Base-by-base conservation (phyloP, 176 grass and related monocot genomes). In the Rhipidocladum racemiflorum region DNA sequence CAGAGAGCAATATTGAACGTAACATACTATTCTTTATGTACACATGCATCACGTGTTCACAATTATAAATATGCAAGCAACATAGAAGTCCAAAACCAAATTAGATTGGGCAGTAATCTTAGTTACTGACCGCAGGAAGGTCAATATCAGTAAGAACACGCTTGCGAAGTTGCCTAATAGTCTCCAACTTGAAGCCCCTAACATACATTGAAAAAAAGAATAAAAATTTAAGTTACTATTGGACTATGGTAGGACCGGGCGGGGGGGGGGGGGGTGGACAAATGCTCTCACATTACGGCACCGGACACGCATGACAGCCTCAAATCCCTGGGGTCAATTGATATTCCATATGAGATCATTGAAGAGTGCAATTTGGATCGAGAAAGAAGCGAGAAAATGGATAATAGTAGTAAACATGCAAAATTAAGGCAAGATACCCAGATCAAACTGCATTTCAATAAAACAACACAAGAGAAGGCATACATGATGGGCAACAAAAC, bases 321-420 rank as follows among this genome's bases (percentile, higher is more conserved):
- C 94, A 83, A 97, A 97, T 78, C 94, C 94, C 84, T 97, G 94
- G 46, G 94, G 94, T 74, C 91, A 93, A 85, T 74, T 97, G 54
- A 97, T 61, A 80, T 93, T 97, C 94, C 94, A 97, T 97, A 86
- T 91, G 65, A 97, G 94, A 89, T 97, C 94, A 40, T 97, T 97
- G 73, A 93, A 97, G 46, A 97, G 91, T 79, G 93, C 93, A 17
- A 86, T n/a, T 87, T 68, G 94, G 88, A 97, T 97, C 94, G n/a
- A 80, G 89, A 88, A 91, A 91, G 57, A n/a, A 77, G 91, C 91
- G n/a, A 85, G 91, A 97, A 91, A 97, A 97, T 59, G 94, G 94
- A 71, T 88, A 97, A 40, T 97, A 97, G 84, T 89, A 91, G 86
- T 97, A 93, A 68, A 97, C 89, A 91, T 97, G 90, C 73, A 86